Evolutionary conservation across 2,329 filamentous ascomycete species (phyloP).

Genomic region (Phialophora expanda): DNA sequence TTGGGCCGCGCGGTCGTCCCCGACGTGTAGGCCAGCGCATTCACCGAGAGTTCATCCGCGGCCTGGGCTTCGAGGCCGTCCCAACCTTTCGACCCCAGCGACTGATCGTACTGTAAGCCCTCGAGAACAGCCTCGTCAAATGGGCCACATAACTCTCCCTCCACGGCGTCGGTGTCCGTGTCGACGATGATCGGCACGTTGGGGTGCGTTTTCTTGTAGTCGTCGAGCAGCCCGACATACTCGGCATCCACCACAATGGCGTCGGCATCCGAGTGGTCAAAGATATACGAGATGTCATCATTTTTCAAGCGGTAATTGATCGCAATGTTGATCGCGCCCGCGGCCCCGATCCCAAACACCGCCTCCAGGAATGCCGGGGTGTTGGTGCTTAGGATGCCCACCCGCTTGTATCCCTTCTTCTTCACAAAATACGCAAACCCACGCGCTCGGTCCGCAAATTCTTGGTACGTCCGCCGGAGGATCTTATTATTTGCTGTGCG

Average conservation of each 20-base stretch:
- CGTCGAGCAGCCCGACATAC: conserved; percentile 71
- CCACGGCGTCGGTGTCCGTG: conserved; percentile 77
- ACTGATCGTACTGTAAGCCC: conserved; percentile 72
- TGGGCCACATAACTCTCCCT: conserved; percentile 74
- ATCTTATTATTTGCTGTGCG: conserved; percentile 76
- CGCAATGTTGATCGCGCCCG: conserved; percentile 76
- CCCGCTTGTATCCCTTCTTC: conserved; percentile 72
- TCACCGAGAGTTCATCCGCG: conserved; percentile 75
- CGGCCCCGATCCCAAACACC: conserved; percentile 84
- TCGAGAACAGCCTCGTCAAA: conserved; percentile 85
- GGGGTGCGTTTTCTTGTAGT: conserved; percentile 66
- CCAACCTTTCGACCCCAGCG: conserved; percentile 75
- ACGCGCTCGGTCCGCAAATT: conserved; percentile 82
- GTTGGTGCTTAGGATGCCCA: conserved; percentile 88
- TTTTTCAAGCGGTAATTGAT: conserved; percentile 77
- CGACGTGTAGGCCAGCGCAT: conserved; percentile 91
- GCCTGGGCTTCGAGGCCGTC: conserved; percentile 72
- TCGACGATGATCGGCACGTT: conserved; percentile 77
- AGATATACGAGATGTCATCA: conserved; percentile 89
- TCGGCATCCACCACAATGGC: conserved; percentile 85
- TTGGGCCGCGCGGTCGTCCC: conserved; percentile 92
- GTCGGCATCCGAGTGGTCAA: conserved; percentile 85
- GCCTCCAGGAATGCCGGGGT: conserved; percentile 92
- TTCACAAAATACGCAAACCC: conserved; percentile 87
- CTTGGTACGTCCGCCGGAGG: conserved; percentile 76